These are phyloP conservation scores for Thecaphora thlaspeos DNA, from an alignment of 1,284 basidiomycete species.

Conservation along the genomic window DNA sequence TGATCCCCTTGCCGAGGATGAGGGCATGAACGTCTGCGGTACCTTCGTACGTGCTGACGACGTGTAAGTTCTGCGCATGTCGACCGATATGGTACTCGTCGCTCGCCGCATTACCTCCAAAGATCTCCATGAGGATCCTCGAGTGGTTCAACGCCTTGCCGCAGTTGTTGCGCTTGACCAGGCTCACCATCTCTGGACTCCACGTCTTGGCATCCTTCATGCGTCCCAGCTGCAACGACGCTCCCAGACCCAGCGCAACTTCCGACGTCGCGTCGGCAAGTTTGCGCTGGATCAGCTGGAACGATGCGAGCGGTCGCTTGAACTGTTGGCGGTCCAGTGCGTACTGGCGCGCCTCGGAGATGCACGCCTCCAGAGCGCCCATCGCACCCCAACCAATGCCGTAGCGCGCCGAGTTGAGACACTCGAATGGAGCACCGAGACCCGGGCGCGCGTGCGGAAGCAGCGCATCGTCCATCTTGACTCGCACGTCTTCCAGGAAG, in stretches of 20 bases:
- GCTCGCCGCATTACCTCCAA: conserved; percentile 58
- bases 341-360: conserved; percentile 75
- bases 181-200: conserved; percentile 79
- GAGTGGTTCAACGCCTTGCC: conserved; percentile 69
- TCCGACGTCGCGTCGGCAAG: conserved; percentile 88
- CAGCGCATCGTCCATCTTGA: conserved; percentile 39
- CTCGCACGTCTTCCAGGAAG: conserved; percentile 66
- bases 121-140: conserved; percentile 66
- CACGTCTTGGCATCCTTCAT: conserved; percentile 79
- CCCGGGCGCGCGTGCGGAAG: conserved; percentile 46
- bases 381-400: conserved; percentile 54
- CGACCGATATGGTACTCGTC: conserved; percentile 46
- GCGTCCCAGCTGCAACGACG: conserved; percentile 71
- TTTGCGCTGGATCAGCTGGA: conserved; percentile 92
- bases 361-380: conserved; percentile 79
- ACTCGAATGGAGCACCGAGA: conserved; percentile 51
- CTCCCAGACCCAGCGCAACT: conserved; percentile 76
- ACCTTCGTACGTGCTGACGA: conserved; percentile 53
- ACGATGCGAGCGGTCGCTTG: conserved; percentile 81
- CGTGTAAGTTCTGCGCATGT: conserved; percentile 48
- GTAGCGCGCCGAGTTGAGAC: conserved; percentile 50
- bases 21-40: conserved; percentile 61
- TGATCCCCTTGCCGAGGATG: conserved; percentile 87
- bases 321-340: conserved; percentile 85
- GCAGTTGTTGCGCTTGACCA: conserved; percentile 94